Evolutionary conservation across 2,329 filamentous ascomycete genomes (phyloP), one percentile per base, ranked within the genome.

Genomic region (Fonsecaea erecta): DNA sequence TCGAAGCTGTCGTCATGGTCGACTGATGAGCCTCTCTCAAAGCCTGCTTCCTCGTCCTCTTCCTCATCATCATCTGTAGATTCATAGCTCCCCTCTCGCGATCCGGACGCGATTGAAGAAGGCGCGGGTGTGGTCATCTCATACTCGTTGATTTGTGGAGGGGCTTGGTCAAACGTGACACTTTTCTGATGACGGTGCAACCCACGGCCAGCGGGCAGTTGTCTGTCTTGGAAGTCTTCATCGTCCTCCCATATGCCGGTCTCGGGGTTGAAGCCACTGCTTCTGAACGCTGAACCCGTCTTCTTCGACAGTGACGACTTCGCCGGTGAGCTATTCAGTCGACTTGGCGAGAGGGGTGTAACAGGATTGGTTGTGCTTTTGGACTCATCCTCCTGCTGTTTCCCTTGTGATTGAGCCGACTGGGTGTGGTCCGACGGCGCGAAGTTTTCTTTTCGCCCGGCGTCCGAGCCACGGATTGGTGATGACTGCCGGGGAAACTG

Each of bases 41-140:
- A 78, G 71, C 86, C 90, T 52, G 88, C 83, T 52, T 93, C 90
- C 28, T 89, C 86, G 46, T 93, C 86, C 18, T 90, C 89, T 28
- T 90, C 88, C 14, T 90, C 88, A 12, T 92, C 89, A 34, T 91
- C 87, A 1, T 82, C 63, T 9, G 32, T 82, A 0, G 92, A 94
- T 68, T 97, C 93, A 76, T 91, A 97, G 80, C 94, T 98, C 48
- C 93, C 92, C 74, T 97, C 92, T 8, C 94, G 90, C 12, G 94
- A 98, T 71, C 90, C 93, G 55, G 91, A 94, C 28, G 91, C 92
- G 26, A 96, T 84, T 0, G 93, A 96, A 1, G 94, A 97, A n/a
- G 96, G 86, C 74, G 97, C 95, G 11, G 95, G 95, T 1, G 95
- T 99, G 35, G 92, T 91, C 90, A 97, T 93, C 79, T 98, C 95